These are phyloP conservation scores for Penicillium sp. DNA, from an alignment of 2,329 filamentous ascomycete species.

Conservation along the genomic window DNA sequence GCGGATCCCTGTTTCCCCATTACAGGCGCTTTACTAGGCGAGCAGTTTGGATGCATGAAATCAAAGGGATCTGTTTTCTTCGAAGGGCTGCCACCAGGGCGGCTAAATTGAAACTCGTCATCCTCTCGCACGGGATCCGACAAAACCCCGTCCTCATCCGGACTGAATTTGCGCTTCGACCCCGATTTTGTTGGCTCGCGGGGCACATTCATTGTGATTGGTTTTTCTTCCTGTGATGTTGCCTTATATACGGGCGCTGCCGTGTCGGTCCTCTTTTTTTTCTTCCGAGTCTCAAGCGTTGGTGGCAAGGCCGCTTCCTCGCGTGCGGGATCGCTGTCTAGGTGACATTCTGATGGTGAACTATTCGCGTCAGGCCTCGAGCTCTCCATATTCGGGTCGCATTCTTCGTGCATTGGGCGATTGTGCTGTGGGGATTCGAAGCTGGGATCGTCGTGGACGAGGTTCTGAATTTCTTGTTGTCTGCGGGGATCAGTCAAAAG, in stretches of 20 bases:
- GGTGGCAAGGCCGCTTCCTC: slow-evolving; percentile 32
- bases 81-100: slow-evolving; percentile 29
- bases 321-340: slow-evolving; percentile 18
- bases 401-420: slow-evolving; percentile 10
- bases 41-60: slow-evolving; percentile 14
- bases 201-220: slow-evolving; percentile 4
- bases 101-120: slow-evolving; percentile 42
- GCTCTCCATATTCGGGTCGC: slow-evolving; percentile 40
- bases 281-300: slow-evolving; percentile 38
- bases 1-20: slow-evolving; percentile 23
- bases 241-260: neutral
- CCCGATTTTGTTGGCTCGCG: slow-evolving; percentile 48
- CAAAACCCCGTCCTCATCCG: slow-evolving; percentile 52
- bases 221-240: neutral
- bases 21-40: slow-evolving; percentile 23
- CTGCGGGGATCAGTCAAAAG: slow-evolving; percentile 26
- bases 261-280: slow-evolving; percentile 26
- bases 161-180: slow-evolving; percentile 61
- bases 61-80: slow-evolving; percentile 16
- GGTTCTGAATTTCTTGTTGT: slow-evolving; percentile 40
- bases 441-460: slow-evolving; percentile 31
- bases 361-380: slow-evolving; percentile 13
- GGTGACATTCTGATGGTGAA: slow-evolving; percentile 3
- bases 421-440: slow-evolving; percentile 32
- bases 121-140: slow-evolving; percentile 23